phyloP scores from a whole-genome alignment of 306 rosid genomes.

The Pterocarpus santalinus region DNA sequence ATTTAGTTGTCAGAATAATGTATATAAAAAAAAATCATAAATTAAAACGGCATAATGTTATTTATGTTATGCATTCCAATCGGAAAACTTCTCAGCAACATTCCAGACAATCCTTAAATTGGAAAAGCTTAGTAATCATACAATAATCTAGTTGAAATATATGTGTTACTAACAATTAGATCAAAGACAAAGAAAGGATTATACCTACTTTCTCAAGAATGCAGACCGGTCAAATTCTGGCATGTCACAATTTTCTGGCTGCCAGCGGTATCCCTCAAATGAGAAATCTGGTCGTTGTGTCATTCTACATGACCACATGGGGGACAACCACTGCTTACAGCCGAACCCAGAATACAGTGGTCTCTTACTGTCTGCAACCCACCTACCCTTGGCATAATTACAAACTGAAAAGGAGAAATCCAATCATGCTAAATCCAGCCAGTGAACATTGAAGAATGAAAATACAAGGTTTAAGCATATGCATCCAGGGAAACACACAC shows the following conservation, averaged over 20 bases:
- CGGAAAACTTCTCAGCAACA: no score
- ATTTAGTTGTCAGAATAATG: no score
- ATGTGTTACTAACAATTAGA: no score
- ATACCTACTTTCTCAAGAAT: constrained; percentile 80
- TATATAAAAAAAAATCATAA: no score
- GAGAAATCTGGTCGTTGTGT: constrained; percentile 82
- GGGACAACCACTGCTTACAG: constrained; percentile 87
- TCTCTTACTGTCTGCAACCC: constrained; percentile 75
- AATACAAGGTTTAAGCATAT: constrained; percentile 32
- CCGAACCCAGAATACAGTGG: constrained; percentile 86
- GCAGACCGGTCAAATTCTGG: constrained; percentile 72
- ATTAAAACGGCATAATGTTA: no score
- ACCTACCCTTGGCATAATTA: constrained; percentile 88
- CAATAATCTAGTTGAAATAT: no score
- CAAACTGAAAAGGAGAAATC: constrained; percentile 68
- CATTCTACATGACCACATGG: constrained; percentile 94
- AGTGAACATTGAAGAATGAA: constrained; percentile 33
- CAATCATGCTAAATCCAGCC: constrained; percentile 35
- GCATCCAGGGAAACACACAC: constrained; percentile 24
- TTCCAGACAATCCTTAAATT: no score
- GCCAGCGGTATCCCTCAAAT: constrained; percentile 87
- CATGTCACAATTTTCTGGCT: constrained; percentile 78
- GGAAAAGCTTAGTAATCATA: no score
- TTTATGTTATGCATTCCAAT: no score
- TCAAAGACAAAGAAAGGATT: constrained; percentile 15